phyloP scores from a whole-genome alignment of 1,284 basidiomycete genomes.

The Amylostereum chailletii region DNA sequence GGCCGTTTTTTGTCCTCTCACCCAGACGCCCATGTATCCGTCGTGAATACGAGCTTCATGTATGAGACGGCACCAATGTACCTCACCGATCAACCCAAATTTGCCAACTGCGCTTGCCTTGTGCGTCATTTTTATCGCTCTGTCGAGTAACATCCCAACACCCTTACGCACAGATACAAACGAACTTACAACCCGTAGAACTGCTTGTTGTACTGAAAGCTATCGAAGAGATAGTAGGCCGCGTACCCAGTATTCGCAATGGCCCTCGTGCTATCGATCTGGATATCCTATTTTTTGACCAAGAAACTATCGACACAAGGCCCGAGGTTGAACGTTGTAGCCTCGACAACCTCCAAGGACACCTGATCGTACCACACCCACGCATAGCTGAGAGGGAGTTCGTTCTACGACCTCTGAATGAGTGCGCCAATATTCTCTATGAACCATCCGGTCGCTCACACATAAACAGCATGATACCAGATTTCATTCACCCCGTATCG shows the following conservation, averaged over 20 bases:
- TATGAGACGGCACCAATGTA: slow-evolving; percentile 98
- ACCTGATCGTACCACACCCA: slow-evolving; percentile 81
- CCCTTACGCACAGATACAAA: slow-evolving; percentile 49
- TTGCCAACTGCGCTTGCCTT: slow-evolving; percentile 87
- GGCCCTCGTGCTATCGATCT: slow-evolving; percentile 90
- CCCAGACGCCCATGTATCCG: slow-evolving; percentile 22
- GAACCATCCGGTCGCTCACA: background rate
- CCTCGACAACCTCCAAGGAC: slow-evolving; percentile 47
- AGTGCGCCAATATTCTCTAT: slow-evolving; percentile 44
- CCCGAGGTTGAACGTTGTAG: slow-evolving; percentile 25
- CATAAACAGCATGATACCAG: slow-evolving; percentile 56
- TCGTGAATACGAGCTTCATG: slow-evolving; percentile 83
- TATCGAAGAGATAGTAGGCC: slow-evolving; percentile 73
- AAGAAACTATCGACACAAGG: slow-evolving; percentile 53
- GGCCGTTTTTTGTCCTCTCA: slow-evolving; percentile 16
- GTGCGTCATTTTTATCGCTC: slow-evolving; percentile 34
- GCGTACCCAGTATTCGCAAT: slow-evolving; percentile 76
- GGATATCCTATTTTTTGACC: slow-evolving; percentile 81
- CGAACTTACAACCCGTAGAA: slow-evolving; percentile 53
- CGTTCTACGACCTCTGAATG: slow-evolving; percentile 80
- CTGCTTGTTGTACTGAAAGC: slow-evolving; percentile 67
- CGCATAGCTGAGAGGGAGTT: slow-evolving; percentile 83
- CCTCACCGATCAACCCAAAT: slow-evolving; percentile 80
- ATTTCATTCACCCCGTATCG: slow-evolving; percentile 54
- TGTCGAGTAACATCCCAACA: background rate